phyloP scores from a whole-genome alignment of 257 asterid genomes.

The Nicotiana paniculata region DNA sequence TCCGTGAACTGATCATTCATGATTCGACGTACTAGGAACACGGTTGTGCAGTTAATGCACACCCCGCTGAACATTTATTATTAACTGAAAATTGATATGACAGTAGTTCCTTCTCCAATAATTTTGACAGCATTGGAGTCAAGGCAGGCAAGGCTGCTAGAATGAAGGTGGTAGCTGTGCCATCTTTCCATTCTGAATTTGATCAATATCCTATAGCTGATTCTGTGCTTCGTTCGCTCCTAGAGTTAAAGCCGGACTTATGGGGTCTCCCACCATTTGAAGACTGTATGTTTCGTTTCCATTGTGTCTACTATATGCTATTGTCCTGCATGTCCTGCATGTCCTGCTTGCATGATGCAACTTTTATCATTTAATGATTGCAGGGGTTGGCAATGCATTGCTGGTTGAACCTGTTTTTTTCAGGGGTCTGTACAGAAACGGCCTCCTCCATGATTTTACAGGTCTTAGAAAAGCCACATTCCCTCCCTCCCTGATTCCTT shows the following conservation, averaged over 20 bases:
- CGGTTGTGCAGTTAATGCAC: neutral
- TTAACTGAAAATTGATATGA: neutral
- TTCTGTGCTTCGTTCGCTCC: conserved; percentile 56
- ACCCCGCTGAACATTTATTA: neutral
- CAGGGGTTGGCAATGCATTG: conserved; percentile 65
- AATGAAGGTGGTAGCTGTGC: conserved; percentile 87
- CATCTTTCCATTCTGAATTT: conserved; percentile 53
- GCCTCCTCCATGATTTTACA: conserved; percentile 44
- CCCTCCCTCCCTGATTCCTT: neutral
- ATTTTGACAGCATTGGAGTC: conserved; percentile 69
- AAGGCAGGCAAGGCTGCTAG: conserved; percentile 89
- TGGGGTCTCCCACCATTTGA: conserved; percentile 90
- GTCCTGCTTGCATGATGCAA: conserved; percentile 1
- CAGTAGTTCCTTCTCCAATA: neutral
- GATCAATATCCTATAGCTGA: conserved; percentile 62
- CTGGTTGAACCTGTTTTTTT: conserved; percentile 57
- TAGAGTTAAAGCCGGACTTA: conserved; percentile 61
- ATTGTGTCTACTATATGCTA: neutral
- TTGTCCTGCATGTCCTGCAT: conserved; percentile 4
- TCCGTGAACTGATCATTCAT: neutral
- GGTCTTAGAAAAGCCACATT: conserved; percentile 29
- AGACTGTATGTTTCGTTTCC: conserved; percentile 48
- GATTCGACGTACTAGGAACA: neutral
- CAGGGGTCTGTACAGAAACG: conserved; percentile 37
- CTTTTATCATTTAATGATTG: conserved; percentile 15